Percentiles rank a stretch among this genome's conserved stretches.
Conservation (phyloP, 345 rosid genomes). For the Kandelia obovata region DNA sequence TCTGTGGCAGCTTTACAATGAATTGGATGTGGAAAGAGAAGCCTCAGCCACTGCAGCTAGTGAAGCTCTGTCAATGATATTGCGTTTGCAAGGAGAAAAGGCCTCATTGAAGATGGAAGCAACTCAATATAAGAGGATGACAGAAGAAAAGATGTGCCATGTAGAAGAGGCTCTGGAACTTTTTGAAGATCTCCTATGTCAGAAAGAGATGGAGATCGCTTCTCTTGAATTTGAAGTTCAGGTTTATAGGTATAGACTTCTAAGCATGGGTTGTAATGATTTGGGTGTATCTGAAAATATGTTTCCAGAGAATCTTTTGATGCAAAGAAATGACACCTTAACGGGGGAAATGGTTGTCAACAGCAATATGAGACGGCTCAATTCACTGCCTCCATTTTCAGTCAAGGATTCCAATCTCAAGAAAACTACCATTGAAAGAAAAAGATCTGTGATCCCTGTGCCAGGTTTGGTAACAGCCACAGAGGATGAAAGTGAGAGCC, state of each 20-base stretch:
- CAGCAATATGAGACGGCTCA: conserved; percentile 30
- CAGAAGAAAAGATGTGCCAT: conserved; percentile 75
- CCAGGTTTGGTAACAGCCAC: conserved; percentile 13
- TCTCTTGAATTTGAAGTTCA: conserved; percentile 82
- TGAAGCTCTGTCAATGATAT: conserved; percentile 84
- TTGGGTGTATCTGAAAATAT: conserved; percentile 37
- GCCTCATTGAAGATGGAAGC: conserved; percentile 79
- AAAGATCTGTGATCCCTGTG: conserved; percentile 12
- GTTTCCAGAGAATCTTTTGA: conserved; percentile 43
- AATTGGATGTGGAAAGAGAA: conserved; percentile 84
- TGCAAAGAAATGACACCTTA: conserved; percentile 30
- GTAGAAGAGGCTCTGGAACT: conserved; percentile 65
- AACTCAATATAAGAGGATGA: conserved; percentile 77
- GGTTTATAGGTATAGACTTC: conserved; percentile 63
- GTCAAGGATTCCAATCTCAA: conserved; percentile 25
- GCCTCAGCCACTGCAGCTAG: conserved; percentile 68
- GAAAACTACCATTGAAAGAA: conserved; percentile 19
- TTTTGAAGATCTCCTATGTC: conserved; percentile 68
- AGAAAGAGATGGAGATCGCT: conserved; percentile 82
- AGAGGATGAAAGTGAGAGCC: conserved; percentile 23
- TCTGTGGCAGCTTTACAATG: conserved; percentile 58
- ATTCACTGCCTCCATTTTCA: conserved; percentile 31
- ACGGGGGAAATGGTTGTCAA: conserved; percentile 23
- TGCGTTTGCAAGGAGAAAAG: conserved; percentile 85
- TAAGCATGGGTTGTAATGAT: conserved; percentile 70